These are phyloP conservation scores for Geranium brycei DNA, from an alignment of 345 rosid species.

Conservation along the genomic window DNA sequence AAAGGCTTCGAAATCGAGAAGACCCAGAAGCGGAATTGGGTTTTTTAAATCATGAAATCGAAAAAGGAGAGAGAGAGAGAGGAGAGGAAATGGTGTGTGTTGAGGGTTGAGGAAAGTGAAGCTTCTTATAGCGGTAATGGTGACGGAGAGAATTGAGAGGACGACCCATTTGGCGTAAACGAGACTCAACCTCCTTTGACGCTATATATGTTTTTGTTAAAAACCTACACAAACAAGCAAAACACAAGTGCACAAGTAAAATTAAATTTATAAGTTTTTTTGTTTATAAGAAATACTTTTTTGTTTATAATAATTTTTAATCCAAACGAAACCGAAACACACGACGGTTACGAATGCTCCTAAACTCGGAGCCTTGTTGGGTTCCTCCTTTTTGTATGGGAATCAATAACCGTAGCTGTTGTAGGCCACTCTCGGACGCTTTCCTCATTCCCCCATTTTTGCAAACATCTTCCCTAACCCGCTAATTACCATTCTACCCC, in stretches of 20 bases:
- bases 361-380: constrained; percentile 1
- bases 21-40: neutral
- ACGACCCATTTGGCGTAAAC: constrained; percentile 55
- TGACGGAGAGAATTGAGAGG: constrained; percentile 17
- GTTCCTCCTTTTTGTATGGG: constrained; percentile 9
- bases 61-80: neutral
- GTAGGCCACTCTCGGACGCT: constrained; percentile 1
- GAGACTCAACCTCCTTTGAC: constrained; percentile 43
- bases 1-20: neutral
- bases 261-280: too few relatives aligned
- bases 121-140: constrained; percentile 9
- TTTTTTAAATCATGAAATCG: too few relatives aligned
- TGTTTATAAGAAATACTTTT: too few relatives aligned
- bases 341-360: constrained; percentile 12
- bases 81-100: neutral
- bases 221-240: constrained; percentile 9
- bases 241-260: too few relatives aligned
- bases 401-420: constrained; percentile 18
- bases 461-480: neutral
- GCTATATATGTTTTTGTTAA: constrained; percentile 11
- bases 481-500: too few relatives aligned
- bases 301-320: neutral
- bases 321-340: neutral
- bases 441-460: constrained; percentile 1
- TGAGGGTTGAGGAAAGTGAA: constrained; percentile 1